Evolutionary conservation across 2,329 filamentous ascomycete genomes (phyloP).

Genomic region (Sporothrix inflata): DNA sequence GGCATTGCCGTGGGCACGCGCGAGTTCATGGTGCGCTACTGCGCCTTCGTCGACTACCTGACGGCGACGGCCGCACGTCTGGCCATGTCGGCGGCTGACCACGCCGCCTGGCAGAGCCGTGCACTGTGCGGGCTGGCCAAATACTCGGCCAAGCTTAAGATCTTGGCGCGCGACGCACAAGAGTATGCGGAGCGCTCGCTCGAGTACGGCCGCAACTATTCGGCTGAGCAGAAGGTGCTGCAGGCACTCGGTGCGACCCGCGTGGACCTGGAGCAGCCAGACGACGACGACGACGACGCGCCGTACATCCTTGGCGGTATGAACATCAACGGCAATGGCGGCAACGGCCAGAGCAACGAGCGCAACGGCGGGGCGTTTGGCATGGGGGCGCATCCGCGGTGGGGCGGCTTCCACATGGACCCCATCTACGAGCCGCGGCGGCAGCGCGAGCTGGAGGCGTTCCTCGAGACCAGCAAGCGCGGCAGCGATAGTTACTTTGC

Average conservation of each 20-base stretch:
- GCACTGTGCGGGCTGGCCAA: conserved; percentile 20
- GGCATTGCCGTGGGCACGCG: conserved; percentile 17
- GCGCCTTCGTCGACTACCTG: conserved; percentile 25
- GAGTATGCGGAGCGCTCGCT: conserved; percentile 19
- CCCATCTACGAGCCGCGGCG: conserved; percentile 25
- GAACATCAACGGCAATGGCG: neutral
- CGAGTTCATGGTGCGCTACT: conserved; percentile 25
- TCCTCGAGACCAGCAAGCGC: conserved; percentile 19
- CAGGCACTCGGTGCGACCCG: conserved; percentile 3
- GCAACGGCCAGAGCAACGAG: neutral
- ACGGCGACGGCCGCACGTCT: conserved; percentile 18
- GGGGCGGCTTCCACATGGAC: conserved; percentile 8
- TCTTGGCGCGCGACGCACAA: conserved; percentile 23
- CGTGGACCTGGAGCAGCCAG: neutral
- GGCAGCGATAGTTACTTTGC: conserved; percentile 21
- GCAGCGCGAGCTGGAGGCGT: conserved; percentile 21
- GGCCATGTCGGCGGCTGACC: conserved; percentile 14
- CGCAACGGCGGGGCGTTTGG: neutral
- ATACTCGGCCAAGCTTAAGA: conserved; percentile 26
- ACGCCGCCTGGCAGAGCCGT: conserved; percentile 21
- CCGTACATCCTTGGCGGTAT: neutral
- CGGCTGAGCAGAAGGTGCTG: conserved; percentile 21
- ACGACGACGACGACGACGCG: conserved; percentile 11
- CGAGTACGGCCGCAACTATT: conserved; percentile 14
- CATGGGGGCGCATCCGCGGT: conserved; percentile 3